A percentile compares a stretch with the other conserved stretches of the same genome.
phyloP scores from a whole-genome alignment of 257 asterid species.

The Jaltomata sinuosa region DNA sequence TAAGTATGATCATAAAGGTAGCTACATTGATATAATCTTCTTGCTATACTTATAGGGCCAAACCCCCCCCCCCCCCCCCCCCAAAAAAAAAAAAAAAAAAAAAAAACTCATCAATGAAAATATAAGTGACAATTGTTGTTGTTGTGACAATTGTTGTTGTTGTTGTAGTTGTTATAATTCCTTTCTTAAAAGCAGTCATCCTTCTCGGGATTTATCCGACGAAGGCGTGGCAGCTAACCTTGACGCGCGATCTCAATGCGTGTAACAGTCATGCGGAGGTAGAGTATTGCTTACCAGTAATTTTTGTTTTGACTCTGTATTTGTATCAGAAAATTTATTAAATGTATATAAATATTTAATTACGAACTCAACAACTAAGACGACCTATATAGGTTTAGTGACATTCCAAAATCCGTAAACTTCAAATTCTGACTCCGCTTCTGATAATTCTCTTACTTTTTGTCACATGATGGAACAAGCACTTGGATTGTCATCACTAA shows the following conservation, averaged over 20 bases:
- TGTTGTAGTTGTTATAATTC: neutral
- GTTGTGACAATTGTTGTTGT: neutral
- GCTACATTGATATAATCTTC: neutral
- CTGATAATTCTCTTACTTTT: neutral
- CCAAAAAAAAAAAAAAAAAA: neutral
- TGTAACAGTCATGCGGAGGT: neutral
- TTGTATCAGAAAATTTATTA: neutral
- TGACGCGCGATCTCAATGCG: neutral
- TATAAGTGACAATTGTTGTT: neutral
- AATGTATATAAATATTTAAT: neutral
- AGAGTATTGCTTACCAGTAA: neutral
- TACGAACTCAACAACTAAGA: neutral
- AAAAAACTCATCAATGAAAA: neutral
- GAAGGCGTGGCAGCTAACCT: neutral
- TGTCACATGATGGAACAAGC: conserved; percentile 72
- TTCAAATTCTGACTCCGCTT: neutral
- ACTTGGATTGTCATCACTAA: conserved; percentile 79
- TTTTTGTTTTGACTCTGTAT: neutral
- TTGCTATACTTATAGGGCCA: neutral
- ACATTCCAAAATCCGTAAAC: neutral
- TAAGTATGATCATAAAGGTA: neutral
- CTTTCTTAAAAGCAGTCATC: neutral
- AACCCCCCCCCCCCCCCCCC: too few relatives aligned
- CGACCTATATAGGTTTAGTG: neutral
- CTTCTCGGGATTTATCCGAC: neutral